Evolutionary conservation across 2,329 filamentous ascomycete species (phyloP).

Genomic region (Colletotrichum sidae): DNA sequence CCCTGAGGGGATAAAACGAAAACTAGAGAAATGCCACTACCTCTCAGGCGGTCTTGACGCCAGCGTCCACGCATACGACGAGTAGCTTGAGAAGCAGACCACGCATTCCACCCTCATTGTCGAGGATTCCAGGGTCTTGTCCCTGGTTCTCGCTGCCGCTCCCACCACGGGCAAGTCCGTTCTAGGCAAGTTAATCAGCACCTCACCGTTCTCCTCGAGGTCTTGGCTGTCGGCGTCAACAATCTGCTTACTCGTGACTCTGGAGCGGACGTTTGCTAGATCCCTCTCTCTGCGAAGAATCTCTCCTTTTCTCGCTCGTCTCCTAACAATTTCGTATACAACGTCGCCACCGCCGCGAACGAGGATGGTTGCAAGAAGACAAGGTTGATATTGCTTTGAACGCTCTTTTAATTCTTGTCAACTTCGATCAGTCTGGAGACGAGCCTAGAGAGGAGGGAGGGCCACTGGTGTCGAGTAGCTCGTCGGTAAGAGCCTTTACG

Average conservation of each 20-base stretch:
- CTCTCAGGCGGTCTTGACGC: conserved; percentile 50
- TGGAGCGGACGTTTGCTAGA: conserved; percentile 41
- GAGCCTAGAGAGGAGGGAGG: conserved; percentile 43
- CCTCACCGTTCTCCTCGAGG: conserved; percentile 6
- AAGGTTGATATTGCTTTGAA: conserved; percentile 46
- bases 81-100: conserved; percentile 54
- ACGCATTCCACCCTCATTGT: conserved; percentile 13
- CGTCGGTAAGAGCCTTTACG: conserved; percentile 53
- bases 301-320: conserved; percentile 53
- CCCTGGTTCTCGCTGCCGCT: conserved; percentile 24
- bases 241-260: conserved; percentile 9
- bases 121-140: conserved; percentile 20
- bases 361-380: conserved; percentile 56
- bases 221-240: conserved; percentile 17
- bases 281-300: conserved; percentile 58
- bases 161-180: conserved; percentile 22
- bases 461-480: conserved; percentile 56
- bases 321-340: conserved; percentile 61
- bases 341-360: conserved; percentile 42
- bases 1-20: conserved; percentile 57
- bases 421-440: conserved; percentile 46
- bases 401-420: conserved; percentile 52
- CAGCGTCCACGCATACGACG: conserved; percentile 56
- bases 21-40: conserved; percentile 61
- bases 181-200: conserved; percentile 11